A percentile compares a stretch with the other conserved stretches of the same genome.
phyloP scores from a whole-genome alignment of 176 grass and related monocot genomes.

The Secale cereale region DNA sequence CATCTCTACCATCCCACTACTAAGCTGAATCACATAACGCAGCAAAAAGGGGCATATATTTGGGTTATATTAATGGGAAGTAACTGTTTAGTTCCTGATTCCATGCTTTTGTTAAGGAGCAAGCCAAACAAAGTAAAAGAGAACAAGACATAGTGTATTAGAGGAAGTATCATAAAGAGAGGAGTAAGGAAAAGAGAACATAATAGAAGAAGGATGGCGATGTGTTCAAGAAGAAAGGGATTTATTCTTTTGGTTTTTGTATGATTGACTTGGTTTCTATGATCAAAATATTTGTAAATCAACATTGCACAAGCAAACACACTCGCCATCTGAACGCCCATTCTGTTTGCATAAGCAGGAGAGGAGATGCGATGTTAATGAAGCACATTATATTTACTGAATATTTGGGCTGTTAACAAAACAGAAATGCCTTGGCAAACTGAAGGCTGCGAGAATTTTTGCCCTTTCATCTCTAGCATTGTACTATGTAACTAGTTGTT shows the following conservation, averaged over 20 bases:
- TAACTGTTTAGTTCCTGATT: not conserved
- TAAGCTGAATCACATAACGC: not conserved
- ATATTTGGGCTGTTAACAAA: too few species aligned
- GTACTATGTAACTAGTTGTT: too few species aligned
- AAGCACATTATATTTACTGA: too few species aligned
- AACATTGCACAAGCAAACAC: too few species aligned
- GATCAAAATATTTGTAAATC: too few species aligned
- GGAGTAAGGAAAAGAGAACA: conserved; percentile 80
- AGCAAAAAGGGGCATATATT: not conserved
- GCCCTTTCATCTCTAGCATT: too few species aligned
- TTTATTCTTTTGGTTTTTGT: not conserved
- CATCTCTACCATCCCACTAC: too few species aligned
- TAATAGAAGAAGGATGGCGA: conserved; percentile 68
- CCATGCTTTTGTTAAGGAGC: conserved; percentile 44
- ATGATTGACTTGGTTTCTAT: not conserved
- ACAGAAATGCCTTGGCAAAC: too few species aligned
- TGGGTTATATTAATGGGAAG: not conserved
- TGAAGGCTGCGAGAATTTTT: too few species aligned
- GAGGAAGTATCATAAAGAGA: conserved; percentile 87
- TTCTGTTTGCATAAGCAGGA: too few species aligned
- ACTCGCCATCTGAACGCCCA: too few species aligned
- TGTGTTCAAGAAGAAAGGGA: conserved; percentile 58
- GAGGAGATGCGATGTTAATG: too few species aligned
- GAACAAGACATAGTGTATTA: conserved; percentile 91
- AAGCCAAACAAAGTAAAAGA: conserved; percentile 78